Evolutionary conservation across 2,329 filamentous ascomycete genomes (phyloP).

Genomic region (Neonectria punicea): DNA sequence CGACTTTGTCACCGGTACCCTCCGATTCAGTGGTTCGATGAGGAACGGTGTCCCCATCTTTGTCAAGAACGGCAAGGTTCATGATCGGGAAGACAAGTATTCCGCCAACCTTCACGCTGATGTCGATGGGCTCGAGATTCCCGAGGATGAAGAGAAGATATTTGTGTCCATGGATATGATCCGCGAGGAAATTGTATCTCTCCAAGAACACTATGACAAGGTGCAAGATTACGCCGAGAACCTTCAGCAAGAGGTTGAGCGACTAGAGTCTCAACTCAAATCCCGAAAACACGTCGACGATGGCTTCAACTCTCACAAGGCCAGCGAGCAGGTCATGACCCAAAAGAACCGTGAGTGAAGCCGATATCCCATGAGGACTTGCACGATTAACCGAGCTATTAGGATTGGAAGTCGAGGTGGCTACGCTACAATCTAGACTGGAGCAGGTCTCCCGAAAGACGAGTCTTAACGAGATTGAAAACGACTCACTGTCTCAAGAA

Average conservation of each 20-base stretch:
- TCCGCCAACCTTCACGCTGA: conserved; percentile 54
- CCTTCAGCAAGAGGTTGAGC: conserved; percentile 62
- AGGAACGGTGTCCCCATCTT: conserved; percentile 66
- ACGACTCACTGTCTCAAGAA: conserved; percentile 70
- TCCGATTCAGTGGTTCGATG: conserved; percentile 61
- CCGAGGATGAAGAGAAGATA: conserved; percentile 66
- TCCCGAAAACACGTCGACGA: conserved; percentile 55
- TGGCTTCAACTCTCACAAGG: conserved; percentile 55
- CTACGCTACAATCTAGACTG: conserved; percentile 68
- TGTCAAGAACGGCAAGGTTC: conserved; percentile 63
- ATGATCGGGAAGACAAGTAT: conserved; percentile 53
- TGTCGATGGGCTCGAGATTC: conserved; percentile 61
- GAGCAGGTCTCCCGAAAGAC: conserved; percentile 71
- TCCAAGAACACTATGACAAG: conserved; percentile 67
- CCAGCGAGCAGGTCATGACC: conserved; percentile 55
- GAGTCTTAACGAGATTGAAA: conserved; percentile 70
- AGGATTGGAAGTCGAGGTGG: conserved; percentile 70
- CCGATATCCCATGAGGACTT: not conserved
- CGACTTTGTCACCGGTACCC: conserved; percentile 66
- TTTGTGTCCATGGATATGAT: conserved; percentile 72
- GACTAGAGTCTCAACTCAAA: conserved; percentile 60
- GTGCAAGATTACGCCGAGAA: conserved; percentile 65
- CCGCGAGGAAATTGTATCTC: conserved; percentile 64
- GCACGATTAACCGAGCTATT: conserved; percentile 13
- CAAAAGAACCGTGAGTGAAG: conserved; percentile 67